Percentiles rank a stretch among this genome's conserved stretches.
Conservation (phyloP, 2,329 filamentous ascomycete genomes). For the Tolypocladium amazonense region DNA sequence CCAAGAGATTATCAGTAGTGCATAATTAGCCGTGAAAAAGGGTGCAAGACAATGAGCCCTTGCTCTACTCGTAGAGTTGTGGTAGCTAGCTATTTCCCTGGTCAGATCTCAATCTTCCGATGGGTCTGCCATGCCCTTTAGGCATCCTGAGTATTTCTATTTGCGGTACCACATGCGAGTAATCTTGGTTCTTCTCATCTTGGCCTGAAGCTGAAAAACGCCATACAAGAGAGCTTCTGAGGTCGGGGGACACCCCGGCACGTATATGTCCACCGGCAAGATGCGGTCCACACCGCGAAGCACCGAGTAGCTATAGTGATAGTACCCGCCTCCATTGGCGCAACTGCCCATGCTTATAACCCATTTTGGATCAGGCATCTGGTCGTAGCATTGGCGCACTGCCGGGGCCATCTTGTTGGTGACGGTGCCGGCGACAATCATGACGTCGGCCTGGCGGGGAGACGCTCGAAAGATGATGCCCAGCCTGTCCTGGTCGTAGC, state of each 20-base stretch:
- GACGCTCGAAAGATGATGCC: slow-evolving; percentile 87
- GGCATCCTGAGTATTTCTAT: too few relatives aligned
- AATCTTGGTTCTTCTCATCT: slow-evolving; percentile 54
- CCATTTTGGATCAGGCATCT: slow-evolving; percentile 89
- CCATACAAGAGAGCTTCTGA: slow-evolving; percentile 54
- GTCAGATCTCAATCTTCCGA: too few relatives aligned
- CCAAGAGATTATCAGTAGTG: too few relatives aligned
- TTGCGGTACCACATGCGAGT: slow-evolving; percentile 48
- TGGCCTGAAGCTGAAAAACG: slow-evolving; percentile 66
- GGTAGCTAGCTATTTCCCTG: too few relatives aligned
- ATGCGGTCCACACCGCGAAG: slow-evolving; percentile 66
- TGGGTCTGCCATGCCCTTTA: too few relatives aligned
- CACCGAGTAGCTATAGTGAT: slow-evolving; percentile 75
- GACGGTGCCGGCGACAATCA: slow-evolving; percentile 87
- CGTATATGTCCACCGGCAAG: slow-evolving; percentile 70
- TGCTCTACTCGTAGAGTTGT: too few relatives aligned
- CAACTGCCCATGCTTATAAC: slow-evolving; percentile 76
- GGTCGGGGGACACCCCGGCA: slow-evolving; percentile 60
- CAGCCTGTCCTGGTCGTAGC: slow-evolving; percentile 79
- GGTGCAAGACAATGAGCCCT: too few relatives aligned
- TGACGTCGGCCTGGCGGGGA: slow-evolving; percentile 78
- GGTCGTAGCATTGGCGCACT: slow-evolving; percentile 81
- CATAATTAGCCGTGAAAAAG: too few relatives aligned
- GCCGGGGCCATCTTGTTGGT: slow-evolving; percentile 96
- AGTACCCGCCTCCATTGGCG: slow-evolving; percentile 76